Percentiles rank a stretch among this genome's conserved stretches.
These are phyloP conservation scores for Paramecium primaurelia DNA, from an alignment of 73 alveolate species.

Conservation along the genomic window DNA sequence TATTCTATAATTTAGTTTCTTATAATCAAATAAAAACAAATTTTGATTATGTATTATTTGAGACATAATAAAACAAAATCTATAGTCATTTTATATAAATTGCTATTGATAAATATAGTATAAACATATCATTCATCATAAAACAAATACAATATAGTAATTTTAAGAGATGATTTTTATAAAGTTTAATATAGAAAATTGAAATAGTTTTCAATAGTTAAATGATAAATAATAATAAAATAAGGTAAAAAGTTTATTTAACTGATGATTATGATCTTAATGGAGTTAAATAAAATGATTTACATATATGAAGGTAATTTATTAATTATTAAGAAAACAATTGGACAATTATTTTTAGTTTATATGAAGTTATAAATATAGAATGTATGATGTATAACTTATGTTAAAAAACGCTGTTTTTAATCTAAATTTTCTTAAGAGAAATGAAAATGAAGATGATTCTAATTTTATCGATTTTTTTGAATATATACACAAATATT, in stretches of 20 bases:
- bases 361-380: neutral
- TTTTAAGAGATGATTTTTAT: neutral
- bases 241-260: neutral
- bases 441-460: neutral
- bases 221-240: no score
- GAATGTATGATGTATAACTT: neutral
- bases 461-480: neutral
- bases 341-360: neutral
- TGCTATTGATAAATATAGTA: neutral
- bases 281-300: neutral
- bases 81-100: no score
- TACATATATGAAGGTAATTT: neutral
- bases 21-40: neutral
- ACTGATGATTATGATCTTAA: neutral
- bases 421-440: neutral
- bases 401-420: neutral
- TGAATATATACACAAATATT: neutral
- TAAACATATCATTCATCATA: neutral
- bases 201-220: neutral
- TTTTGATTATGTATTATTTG: no score
- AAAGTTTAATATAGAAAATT: no score
- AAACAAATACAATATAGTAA: neutral
- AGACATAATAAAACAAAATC: no score
- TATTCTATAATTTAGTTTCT: neutral
- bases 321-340: neutral